A percentile compares a stretch with the other conserved stretches of the same genome.
Conservation (phyloP, 495 filamentous ascomycete genomes). For the Penicillium taxi region DNA sequence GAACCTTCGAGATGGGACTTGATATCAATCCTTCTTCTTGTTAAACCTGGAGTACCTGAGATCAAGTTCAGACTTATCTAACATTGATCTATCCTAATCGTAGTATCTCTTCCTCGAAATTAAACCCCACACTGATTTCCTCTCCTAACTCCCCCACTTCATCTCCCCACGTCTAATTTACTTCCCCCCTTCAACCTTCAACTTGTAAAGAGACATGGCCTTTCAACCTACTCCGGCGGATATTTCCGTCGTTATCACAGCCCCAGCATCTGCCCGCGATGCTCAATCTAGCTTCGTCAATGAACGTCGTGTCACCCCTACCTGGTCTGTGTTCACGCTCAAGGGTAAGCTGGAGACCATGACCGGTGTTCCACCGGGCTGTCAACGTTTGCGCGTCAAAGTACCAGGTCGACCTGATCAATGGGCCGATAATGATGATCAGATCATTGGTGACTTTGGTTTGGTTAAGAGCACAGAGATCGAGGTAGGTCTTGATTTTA, state of each 20-base stretch:
- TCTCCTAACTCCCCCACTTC: too few species aligned
- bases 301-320: conserved; percentile 83
- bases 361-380: conserved; percentile 79
- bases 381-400: conserved; percentile 57
- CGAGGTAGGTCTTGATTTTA: conserved; percentile 24
- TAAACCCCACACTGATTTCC: too few species aligned
- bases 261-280: conserved; percentile 56
- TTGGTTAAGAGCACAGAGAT: conserved; percentile 37
- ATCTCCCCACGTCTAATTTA: too few species aligned
- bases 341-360: conserved; percentile 88
- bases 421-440: conserved; percentile 34
- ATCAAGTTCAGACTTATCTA: too few species aligned
- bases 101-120: too few species aligned
- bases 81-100: too few species aligned
- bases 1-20: too few species aligned
- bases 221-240: conserved; percentile 59
- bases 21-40: too few species aligned
- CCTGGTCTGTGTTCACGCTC: conserved; percentile 81
- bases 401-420: conserved; percentile 28
- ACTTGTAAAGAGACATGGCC: too few species aligned
- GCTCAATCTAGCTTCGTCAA: conserved; percentile 66
- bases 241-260: conserved; percentile 75
- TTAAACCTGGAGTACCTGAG: too few species aligned
- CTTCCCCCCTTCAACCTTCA: too few species aligned
- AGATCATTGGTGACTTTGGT: conserved; percentile 31